These are phyloP conservation scores for Fusarium fujikuroi DNA, from an alignment of 2,329 filamentous ascomycete genomes.

Conservation along the genomic window DNA sequence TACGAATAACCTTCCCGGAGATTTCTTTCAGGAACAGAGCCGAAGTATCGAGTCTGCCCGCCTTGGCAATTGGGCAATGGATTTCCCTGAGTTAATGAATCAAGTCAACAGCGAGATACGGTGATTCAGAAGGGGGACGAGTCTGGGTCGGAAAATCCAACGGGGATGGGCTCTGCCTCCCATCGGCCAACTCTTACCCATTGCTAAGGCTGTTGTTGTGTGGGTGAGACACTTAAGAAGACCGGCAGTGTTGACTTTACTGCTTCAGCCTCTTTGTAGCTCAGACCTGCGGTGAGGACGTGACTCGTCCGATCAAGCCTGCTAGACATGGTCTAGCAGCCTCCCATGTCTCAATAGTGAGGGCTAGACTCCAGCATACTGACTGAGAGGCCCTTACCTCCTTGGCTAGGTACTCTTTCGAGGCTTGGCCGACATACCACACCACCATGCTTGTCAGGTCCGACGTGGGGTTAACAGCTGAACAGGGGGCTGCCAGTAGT, in stretches of 20 bases:
- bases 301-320: slow-evolving; percentile 29
- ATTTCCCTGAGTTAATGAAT: not conserved
- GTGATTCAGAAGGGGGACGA: not conserved
- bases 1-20: slow-evolving; percentile 36
- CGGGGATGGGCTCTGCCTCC: not conserved
- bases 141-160: not conserved
- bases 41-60: slow-evolving; percentile 19
- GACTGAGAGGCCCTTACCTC: not conserved
- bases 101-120: not conserved
- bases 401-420: slow-evolving; percentile 1
- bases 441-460: slow-evolving; percentile 2
- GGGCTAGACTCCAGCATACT: slow-evolving; percentile 15
- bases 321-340: slow-evolving; percentile 3
- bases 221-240: slow-evolving; percentile 7
- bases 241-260: not conserved
- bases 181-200: slow-evolving; percentile 5
- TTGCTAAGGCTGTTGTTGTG: not conserved
- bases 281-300: slow-evolving; percentile 6
- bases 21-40: slow-evolving; percentile 33
- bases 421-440: not conserved
- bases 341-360: slow-evolving; percentile 18
- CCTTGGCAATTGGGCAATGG: slow-evolving; percentile 12
- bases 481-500: slow-evolving; percentile 20
- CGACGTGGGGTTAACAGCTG: slow-evolving; percentile 22
- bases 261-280: not conserved